Evolutionary conservation across 2,329 filamentous ascomycete genomes (phyloP).

Genomic region (Trichoderma koningii): DNA sequence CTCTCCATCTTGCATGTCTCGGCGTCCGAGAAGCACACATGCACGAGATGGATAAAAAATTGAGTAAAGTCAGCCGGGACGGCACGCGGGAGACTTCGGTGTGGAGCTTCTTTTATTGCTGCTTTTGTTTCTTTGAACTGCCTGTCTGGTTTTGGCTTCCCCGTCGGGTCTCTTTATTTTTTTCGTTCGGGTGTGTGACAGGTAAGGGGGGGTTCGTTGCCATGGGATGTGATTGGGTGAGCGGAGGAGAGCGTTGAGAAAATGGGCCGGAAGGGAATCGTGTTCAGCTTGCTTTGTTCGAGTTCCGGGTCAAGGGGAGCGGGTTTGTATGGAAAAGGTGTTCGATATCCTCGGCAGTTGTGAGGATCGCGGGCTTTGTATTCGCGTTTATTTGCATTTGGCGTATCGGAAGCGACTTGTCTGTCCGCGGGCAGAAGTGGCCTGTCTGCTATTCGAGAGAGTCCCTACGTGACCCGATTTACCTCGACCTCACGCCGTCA

Average conservation of each 20-base stretch:
- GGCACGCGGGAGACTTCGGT: conserved; percentile 21
- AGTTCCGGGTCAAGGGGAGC: not conserved
- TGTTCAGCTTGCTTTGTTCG: conserved; percentile 1
- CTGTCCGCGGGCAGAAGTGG: too few relatives aligned
- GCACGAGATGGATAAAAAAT: not conserved
- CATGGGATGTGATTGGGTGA: conserved; percentile 10
- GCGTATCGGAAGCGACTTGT: too few relatives aligned
- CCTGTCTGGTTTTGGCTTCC: too few relatives aligned
- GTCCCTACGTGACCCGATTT: too few relatives aligned
- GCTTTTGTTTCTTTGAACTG: too few relatives aligned
- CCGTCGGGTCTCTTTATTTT: too few relatives aligned
- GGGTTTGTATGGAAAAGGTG: not conserved
- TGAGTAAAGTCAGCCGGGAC: conserved; percentile 16
- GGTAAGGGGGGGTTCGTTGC: not conserved
- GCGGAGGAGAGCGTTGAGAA: conserved; percentile 3
- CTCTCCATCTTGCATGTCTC: not conserved
- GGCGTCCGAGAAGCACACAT: too few relatives aligned
- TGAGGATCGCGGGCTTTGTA: too few relatives aligned
- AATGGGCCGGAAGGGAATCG: conserved; percentile 13
- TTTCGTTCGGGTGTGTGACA: not conserved
- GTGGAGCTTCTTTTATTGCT: not conserved
- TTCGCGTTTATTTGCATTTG: too few relatives aligned
- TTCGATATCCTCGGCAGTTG: not conserved
- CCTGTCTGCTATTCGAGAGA: too few relatives aligned
- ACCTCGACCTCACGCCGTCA: too few relatives aligned